Evolutionary conservation across 1,284 basidiomycete genomes (phyloP), one percentile per base, ranked within the genome.

Genomic region (Flammula alnicola): DNA sequence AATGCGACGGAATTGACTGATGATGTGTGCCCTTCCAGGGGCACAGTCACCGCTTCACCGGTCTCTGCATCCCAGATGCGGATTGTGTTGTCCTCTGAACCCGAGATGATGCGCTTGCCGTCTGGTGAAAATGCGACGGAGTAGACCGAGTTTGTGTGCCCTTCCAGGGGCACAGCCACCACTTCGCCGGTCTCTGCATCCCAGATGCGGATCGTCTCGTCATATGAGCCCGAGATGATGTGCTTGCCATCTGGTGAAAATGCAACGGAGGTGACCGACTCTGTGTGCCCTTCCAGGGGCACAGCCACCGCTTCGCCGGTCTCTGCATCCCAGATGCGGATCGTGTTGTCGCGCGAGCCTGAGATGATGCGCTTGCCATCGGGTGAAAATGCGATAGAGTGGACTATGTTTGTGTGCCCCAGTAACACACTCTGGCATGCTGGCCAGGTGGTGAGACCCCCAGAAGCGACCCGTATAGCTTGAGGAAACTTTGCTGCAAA

Each of bases 21-120:
- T n/a, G n/a, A n/a, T n/a, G n/a, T 16, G 10, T 40, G 25, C 10
- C 25, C 22, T 26, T 25, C 12, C n/a, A 16, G 25, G 11, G 19
- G 14, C 3, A 6, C 14, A 6, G 17, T 16, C 3, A 22, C 2
- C 22, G 25, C 19, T 5, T 7, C 10, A 2, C 22, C 20, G 5
- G 20, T 40, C 10, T 40, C 20, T 25, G 17, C 5, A 49, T 56
- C 50, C 57, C 57, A 59, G 2, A 61, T 25, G 7, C 54, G 23
- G 9, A 61, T 49, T 8, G 44, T 59, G 1, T 37, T 31, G 29
- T 58, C 52, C 4, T 16, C 5, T 25, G 43, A 54, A 19, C 43
- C 48, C 11, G 52, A 50, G n/a, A 47, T 16, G 20, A 54, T 43
- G 6, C 38, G 19, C 17, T 25, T 43, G 5, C 41, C 47, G 11